These are phyloP conservation scores for Populus ilicifolia DNA, from an alignment of 345 rosid species.

Conservation along the genomic window DNA sequence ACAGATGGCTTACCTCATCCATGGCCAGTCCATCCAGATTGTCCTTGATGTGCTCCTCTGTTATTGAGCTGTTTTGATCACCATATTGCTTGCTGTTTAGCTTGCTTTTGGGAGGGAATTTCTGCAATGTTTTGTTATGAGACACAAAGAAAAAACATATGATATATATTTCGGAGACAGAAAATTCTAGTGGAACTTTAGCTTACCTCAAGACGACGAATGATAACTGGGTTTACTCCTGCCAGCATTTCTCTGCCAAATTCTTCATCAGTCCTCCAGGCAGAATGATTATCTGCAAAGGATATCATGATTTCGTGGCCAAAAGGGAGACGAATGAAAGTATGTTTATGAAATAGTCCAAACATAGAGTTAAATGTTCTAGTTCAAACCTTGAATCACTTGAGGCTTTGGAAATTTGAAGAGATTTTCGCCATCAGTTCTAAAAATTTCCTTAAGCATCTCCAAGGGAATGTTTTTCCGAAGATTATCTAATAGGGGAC, in stretches of 20 bases:
- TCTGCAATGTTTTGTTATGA: constrained; percentile 12
- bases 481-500: constrained; percentile 20
- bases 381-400: constrained; percentile 33
- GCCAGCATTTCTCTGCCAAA: constrained; percentile 42
- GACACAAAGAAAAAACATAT: background rate
- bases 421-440: constrained; percentile 34
- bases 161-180: background rate
- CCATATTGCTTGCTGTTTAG: constrained; percentile 22
- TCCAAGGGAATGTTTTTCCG: constrained; percentile 29
- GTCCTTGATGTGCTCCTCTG: constrained; percentile 20
- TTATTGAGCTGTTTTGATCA: constrained; percentile 28
- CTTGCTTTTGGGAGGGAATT: constrained; percentile 33
- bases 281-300: constrained; percentile 30
- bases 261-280: constrained; percentile 49
- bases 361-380: background rate
- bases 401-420: constrained; percentile 38
- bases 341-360: background rate
- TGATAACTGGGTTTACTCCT: constrained; percentile 34
- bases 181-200: background rate
- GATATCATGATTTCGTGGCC: background rate
- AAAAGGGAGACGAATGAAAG: no score
- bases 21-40: constrained; percentile 21
- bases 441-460: constrained; percentile 34
- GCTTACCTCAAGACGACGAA: constrained; percentile 30
- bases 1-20: constrained; percentile 13